Conservation (phyloP, 768 basidiomycete genomes). For the Boletus sensibilis region DNA sequence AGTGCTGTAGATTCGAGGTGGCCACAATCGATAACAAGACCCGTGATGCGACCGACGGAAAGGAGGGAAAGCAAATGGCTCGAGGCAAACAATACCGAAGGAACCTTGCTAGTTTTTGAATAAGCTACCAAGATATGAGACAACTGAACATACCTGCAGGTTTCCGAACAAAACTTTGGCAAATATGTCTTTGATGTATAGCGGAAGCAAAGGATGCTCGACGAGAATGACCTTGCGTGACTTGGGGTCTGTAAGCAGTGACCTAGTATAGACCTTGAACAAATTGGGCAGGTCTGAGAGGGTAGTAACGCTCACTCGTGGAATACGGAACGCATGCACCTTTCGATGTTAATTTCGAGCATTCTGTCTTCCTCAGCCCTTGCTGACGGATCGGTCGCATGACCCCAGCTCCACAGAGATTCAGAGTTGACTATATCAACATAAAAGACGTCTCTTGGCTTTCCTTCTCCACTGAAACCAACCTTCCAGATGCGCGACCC, state of each 20-base stretch:
- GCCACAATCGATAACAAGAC: constrained; percentile 91
- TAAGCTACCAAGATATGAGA: not conserved
- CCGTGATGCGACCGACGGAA: constrained; percentile 86
- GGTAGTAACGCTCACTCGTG: constrained; percentile 59
- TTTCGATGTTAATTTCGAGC: constrained; percentile 68
- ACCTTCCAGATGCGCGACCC: constrained; percentile 96
- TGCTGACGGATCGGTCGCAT: constrained; percentile 52
- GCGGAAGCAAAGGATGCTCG: constrained; percentile 85
- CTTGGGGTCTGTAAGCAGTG: constrained; percentile 91
- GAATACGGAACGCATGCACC: constrained; percentile 73
- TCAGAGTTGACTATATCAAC: constrained; percentile 43
- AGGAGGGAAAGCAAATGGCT: constrained; percentile 84
- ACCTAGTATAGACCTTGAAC: constrained; percentile 47
- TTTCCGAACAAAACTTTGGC: constrained; percentile 88
- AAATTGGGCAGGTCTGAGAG: constrained; percentile 10
- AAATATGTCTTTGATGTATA: constrained; percentile 85
- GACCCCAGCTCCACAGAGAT: constrained; percentile 60
- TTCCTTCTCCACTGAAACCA: constrained; percentile 94
- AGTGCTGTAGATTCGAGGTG: constrained; percentile 86
- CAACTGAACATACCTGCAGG: constrained; percentile 55
- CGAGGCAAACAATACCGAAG: constrained; percentile 90
- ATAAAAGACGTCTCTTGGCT: constrained; percentile 85
- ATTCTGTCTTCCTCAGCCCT: constrained; percentile 73
- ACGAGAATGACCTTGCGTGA: constrained; percentile 91
- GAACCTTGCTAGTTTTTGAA: constrained; percentile 55